phyloP scores from a whole-genome alignment of 305 asterid genomes.

The Solanum hybrid region DNA sequence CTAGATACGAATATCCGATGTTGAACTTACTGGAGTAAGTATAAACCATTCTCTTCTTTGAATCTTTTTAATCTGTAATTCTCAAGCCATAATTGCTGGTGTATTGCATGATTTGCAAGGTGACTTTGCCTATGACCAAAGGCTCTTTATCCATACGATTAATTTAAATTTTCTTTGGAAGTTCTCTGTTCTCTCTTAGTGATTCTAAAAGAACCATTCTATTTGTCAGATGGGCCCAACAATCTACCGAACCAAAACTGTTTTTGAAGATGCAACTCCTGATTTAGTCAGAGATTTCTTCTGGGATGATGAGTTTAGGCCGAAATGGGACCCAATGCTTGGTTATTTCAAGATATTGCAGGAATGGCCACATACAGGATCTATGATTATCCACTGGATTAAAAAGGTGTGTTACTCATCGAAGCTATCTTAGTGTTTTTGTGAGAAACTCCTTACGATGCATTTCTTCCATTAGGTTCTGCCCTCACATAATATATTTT shows the following conservation, averaged over 20 bases:
- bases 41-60: not conserved
- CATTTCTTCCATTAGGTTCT: constrained; percentile 6
- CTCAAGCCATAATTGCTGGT: not conserved
- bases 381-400: constrained; percentile 84
- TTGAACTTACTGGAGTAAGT: not conserved
- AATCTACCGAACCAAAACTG: constrained; percentile 68
- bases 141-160: not conserved
- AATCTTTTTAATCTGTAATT: not conserved
- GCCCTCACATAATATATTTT: constrained; percentile 6
- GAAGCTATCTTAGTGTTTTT: not conserved
- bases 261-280: constrained; percentile 90
- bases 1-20: not conserved
- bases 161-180: not conserved
- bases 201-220: not conserved
- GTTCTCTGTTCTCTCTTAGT: not conserved
- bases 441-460: not conserved
- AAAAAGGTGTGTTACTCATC: constrained; percentile 58
- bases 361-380: constrained; percentile 64
- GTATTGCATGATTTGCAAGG: not conserved
- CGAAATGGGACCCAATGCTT: constrained; percentile 97
- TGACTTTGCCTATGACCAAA: not conserved
- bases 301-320: constrained; percentile 98
- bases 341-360: constrained; percentile 64
- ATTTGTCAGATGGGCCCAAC: constrained; percentile 58
- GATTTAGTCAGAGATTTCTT: constrained; percentile 91